Conservation (phyloP, 768 basidiomycete genomes). For the Thelephora aurantiotincta region DNA sequence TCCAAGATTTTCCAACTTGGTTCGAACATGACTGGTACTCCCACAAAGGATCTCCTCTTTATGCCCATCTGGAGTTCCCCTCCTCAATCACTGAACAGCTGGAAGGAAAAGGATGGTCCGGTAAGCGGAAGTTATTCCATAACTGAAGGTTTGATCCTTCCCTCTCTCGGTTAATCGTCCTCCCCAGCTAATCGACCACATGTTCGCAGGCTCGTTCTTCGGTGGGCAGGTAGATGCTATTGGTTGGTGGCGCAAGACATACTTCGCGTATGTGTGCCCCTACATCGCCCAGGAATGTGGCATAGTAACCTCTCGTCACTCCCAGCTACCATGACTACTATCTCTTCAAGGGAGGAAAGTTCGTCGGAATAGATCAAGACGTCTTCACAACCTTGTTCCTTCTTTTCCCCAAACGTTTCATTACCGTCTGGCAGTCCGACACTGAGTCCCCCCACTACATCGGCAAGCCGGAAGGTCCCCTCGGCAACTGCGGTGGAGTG, state of each 20-base stretch:
- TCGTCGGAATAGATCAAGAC: constrained; percentile 46
- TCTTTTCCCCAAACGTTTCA: constrained; percentile 30
- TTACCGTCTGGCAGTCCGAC: constrained; percentile 26
- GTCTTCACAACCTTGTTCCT: constrained; percentile 34
- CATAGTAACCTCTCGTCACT: background rate
- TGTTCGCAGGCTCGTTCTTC: constrained; percentile 37
- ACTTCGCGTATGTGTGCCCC: constrained; percentile 20
- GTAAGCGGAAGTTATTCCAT: constrained; percentile 27
- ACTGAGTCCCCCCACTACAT: constrained; percentile 2
- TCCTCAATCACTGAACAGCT: constrained; percentile 15
- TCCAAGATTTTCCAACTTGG: constrained; percentile 26
- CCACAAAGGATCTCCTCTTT: constrained; percentile 31
- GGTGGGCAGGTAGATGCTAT: constrained; percentile 32
- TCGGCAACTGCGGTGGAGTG: constrained; percentile 26
- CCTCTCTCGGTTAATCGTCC: background rate
- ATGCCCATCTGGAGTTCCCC: constrained; percentile 30
- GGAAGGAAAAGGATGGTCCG: constrained; percentile 34
- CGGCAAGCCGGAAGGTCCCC: constrained; percentile 10
- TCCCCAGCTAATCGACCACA: background rate
- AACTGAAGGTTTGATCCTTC: constrained; percentile 32
- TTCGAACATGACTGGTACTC: constrained; percentile 14
- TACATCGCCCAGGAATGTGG: background rate
- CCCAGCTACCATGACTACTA: constrained; percentile 32
- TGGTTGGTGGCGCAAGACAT: constrained; percentile 29
- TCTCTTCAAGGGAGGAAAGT: constrained; percentile 24